Evolutionary conservation across 2,329 filamentous ascomycete genomes (phyloP), one percentile per base, ranked within the genome.

Genomic region (Alternaria novae-zelandiae): DNA sequence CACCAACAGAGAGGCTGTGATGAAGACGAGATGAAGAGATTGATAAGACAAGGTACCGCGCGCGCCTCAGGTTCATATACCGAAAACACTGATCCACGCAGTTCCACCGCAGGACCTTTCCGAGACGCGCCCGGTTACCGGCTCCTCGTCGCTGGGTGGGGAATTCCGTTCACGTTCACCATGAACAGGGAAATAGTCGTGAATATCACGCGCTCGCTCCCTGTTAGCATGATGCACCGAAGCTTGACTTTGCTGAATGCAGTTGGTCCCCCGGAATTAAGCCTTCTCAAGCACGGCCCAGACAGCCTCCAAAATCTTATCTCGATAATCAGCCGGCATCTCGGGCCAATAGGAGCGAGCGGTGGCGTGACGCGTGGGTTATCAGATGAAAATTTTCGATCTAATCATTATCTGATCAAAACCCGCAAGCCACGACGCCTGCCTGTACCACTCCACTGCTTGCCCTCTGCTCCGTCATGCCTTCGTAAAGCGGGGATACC

Each of bases 381-480:
- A 73, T 72, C 71, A 72, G 71, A 73, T 73, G 70, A 64, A 68
- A 72, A 68, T 63, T 68, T 69, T 71, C 63, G 53, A 72, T 72
- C 70, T 70, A 69, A 73, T 73, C 66, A 67, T 73, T 70, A 73
- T 73, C 71, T 67, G 71, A 72, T 73, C 63, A 53, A 68, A 70
- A 71, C 58, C 12, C 15, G 26, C 56, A 28, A 59, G 58, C 32
- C 47, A 53, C 56, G 46, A 26, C 55, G 25, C 45, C 50, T 47
- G 26, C 50, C 7, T 21, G 50, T 36, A 61, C 46, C 46, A 12
- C 36, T 41, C 36, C 36, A 41, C 36, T 41, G n/a, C 36, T 15
- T 13, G 43, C 57, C 23, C 44, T 46, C 41, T 47, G 21, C 36
- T 53, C 51, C 47, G 45, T 59, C 51, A 55, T 54, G 51, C 28